A percentile compares a stretch with the other conserved stretches of the same genome.
phyloP scores from a whole-genome alignment of 345 rosid species.

The Rhodomyrtus tomentosa region DNA sequence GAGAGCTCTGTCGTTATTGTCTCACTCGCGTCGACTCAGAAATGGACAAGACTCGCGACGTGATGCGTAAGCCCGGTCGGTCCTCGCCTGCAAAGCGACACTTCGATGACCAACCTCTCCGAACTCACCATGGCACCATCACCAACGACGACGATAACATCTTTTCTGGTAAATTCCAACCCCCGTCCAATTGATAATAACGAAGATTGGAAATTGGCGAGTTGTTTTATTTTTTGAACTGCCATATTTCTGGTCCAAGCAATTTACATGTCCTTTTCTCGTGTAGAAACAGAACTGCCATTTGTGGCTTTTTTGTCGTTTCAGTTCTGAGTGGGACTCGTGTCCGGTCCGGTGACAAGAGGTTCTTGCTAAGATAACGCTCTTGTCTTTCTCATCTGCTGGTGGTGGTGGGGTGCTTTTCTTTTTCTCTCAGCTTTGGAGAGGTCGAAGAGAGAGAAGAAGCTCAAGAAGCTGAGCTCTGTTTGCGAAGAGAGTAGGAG shows the following conservation, averaged over 20 bases:
- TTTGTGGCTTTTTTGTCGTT: slow-evolving; percentile 23
- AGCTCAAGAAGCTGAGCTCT: slow-evolving; percentile 34
- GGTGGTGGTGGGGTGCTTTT: slow-evolving; percentile 7
- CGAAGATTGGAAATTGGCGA: not conserved
- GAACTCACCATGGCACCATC: not conserved
- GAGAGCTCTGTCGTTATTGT: not conserved
- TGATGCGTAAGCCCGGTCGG: slow-evolving; percentile 23
- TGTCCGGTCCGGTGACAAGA: not conserved
- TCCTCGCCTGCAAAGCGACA: slow-evolving; percentile 21
- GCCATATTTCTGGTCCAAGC: not conserved
- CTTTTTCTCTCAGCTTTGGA: slow-evolving; percentile 14
- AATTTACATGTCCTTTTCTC: not conserved
- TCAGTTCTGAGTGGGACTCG: not conserved
- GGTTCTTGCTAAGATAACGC: not conserved
- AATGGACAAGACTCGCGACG: slow-evolving; percentile 57
- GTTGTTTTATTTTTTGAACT: not conserved
- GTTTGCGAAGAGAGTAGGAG: slow-evolving; percentile 25
- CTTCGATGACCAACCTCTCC: slow-evolving; percentile 38
- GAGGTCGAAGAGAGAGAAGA: slow-evolving; percentile 50
- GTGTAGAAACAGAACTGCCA: slow-evolving; percentile 8
- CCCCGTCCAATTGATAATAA: not conserved
- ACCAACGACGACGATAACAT: not conserved
- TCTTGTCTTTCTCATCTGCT: slow-evolving; percentile 3
- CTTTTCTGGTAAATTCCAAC: slow-evolving; percentile 26
- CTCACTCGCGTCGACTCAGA: slow-evolving; percentile 10